Evolutionary conservation across 768 basidiomycete species (phyloP).

Genomic region (Tricholoma furcatifolium): DNA sequence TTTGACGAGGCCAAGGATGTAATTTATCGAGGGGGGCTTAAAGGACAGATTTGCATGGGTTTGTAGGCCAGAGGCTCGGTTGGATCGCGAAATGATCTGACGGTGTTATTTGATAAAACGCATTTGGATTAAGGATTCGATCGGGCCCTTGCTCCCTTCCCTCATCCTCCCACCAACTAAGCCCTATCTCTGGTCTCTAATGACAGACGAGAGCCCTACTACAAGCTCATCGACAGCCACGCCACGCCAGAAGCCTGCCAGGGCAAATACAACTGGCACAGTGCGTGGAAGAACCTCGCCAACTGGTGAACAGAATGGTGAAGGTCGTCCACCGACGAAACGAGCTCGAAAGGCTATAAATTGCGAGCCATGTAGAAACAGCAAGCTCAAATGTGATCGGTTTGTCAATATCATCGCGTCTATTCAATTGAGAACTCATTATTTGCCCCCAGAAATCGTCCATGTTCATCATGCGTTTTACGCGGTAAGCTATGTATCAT

Average conservation of each 20-base stretch:
- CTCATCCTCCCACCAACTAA: slow-evolving; percentile 22
- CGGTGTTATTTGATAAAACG: slow-evolving; percentile 21
- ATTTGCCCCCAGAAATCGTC: slow-evolving; percentile 61
- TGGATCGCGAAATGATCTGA: slow-evolving; percentile 18
- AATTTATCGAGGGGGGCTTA: slow-evolving; percentile 4
- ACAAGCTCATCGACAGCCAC: slow-evolving; percentile 35
- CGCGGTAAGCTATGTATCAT: slow-evolving; percentile 52
- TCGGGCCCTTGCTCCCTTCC: slow-evolving; percentile 20
- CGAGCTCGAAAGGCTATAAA: slow-evolving; percentile 86
- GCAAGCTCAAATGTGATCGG: slow-evolving; percentile 90
- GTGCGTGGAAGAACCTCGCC: slow-evolving; percentile 55
- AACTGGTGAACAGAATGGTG: slow-evolving; percentile 43
- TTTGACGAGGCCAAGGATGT: slow-evolving; percentile 7
- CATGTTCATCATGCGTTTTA: slow-evolving; percentile 86
- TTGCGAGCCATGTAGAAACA: slow-evolving; percentile 84
- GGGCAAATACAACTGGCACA: slow-evolving; percentile 37
- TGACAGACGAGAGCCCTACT: slow-evolving; percentile 38
- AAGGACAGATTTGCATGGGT: slow-evolving; percentile 14
- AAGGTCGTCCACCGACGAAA: slow-evolving; percentile 71
- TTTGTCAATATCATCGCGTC: slow-evolving; percentile 27
- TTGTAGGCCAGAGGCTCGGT: slow-evolving; percentile 11
- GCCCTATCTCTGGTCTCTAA: slow-evolving; percentile 17
- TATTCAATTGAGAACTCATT: slow-evolving; percentile 13
- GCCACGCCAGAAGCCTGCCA: slow-evolving; percentile 39
- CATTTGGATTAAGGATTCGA: slow-evolving; percentile 22